These are phyloP conservation scores for Blastobotrys elegans DNA, from an alignment of 1,139 yeast genomes.

Conservation along the genomic window DNA sequence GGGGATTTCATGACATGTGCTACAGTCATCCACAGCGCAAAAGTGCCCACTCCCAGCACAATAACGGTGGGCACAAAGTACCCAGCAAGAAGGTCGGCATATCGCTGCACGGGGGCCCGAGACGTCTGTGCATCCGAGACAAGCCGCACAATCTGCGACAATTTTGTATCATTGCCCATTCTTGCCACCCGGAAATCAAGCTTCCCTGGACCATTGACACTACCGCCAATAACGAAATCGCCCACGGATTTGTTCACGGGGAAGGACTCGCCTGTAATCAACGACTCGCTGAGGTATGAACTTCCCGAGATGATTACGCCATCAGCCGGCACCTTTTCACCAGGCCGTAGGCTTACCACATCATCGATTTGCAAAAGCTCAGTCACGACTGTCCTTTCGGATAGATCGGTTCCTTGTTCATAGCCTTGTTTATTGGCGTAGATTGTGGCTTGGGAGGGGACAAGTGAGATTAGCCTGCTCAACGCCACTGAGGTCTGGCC, in stretches of 20 bases:
- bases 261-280: constrained; percentile 83
- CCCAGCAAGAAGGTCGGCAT: constrained; percentile 81
- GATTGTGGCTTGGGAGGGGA: constrained; percentile 74
- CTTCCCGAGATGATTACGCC: constrained; percentile 73
- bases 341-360: constrained; percentile 73
- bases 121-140: constrained; percentile 87
- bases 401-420: constrained; percentile 15
- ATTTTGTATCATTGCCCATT: constrained; percentile 79
- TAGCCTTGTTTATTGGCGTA: constrained; percentile 25
- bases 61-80: constrained; percentile 79
- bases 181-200: constrained; percentile 62
- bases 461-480: constrained; percentile 68
- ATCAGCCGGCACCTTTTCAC: constrained; percentile 88
- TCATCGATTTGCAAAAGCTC: constrained; percentile 78
- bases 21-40: constrained; percentile 58
- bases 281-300: constrained; percentile 81
- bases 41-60: constrained; percentile 56
- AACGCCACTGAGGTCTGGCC: constrained; percentile 91
- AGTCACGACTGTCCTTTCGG: constrained; percentile 47
- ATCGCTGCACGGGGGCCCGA: constrained; percentile 86
- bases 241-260: constrained; percentile 63
- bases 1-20: constrained; percentile 39
- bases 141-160: constrained; percentile 78
- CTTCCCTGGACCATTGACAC: constrained; percentile 75
- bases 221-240: constrained; percentile 77